These are phyloP conservation scores for Solanum boliviense DNA, from an alignment of 257 asterid species.

Conservation along the genomic window DNA sequence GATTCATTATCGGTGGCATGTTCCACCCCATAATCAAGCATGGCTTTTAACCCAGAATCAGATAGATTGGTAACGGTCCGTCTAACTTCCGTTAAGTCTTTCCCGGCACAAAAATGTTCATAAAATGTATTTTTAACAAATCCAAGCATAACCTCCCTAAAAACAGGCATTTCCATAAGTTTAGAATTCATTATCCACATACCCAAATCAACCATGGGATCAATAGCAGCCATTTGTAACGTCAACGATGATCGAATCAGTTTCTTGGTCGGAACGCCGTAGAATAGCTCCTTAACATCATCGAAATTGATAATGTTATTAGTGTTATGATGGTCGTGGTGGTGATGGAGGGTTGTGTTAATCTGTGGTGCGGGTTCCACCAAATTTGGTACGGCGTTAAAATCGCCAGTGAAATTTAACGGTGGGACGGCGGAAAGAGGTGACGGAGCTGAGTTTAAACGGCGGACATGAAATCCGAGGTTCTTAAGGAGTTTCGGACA, in stretches of 20 bases:
- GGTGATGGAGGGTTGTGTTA: background rate
- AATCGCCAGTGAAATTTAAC: background rate
- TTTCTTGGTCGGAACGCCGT: slow-evolving; percentile 34
- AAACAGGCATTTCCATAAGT: slow-evolving; percentile 26
- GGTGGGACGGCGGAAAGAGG: slow-evolving; percentile 16
- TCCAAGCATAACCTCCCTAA: slow-evolving; percentile 20
- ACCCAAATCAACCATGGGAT: slow-evolving; percentile 47
- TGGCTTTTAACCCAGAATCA: slow-evolving; percentile 45
- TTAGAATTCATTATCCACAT: slow-evolving; percentile 36
- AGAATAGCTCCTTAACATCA: slow-evolving; percentile 29
- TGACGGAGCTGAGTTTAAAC: slow-evolving; percentile 25
- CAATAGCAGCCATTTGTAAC: slow-evolving; percentile 32
- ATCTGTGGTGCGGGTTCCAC: background rate
- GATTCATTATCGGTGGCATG: slow-evolving; percentile 43
- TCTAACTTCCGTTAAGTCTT: slow-evolving; percentile 29
- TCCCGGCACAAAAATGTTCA: slow-evolving; percentile 74
- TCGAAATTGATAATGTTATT: slow-evolving; percentile 5
- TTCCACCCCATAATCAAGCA: slow-evolving; percentile 86
- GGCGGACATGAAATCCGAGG: slow-evolving; percentile 9
- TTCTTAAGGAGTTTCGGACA: background rate
- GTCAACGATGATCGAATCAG: slow-evolving; percentile 34
- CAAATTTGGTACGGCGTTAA: background rate
- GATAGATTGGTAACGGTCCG: slow-evolving; percentile 30
- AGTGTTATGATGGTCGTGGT: background rate
- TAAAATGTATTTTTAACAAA: slow-evolving; percentile 35